These are phyloP conservation scores for Arachnomyces sp. DNA, from an alignment of 2,329 filamentous ascomycete species.

Conservation along the genomic window DNA sequence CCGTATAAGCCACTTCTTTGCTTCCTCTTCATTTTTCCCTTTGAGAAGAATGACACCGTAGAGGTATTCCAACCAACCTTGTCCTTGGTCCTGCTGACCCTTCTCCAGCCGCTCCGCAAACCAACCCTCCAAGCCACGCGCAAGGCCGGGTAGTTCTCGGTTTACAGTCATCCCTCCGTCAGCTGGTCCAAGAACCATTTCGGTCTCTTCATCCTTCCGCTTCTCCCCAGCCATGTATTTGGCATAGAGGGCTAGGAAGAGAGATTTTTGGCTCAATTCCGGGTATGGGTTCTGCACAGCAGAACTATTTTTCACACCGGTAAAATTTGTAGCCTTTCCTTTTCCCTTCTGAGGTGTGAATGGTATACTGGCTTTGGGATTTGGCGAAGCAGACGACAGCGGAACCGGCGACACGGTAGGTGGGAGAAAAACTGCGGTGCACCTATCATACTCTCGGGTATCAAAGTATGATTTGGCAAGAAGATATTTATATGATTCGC, in stretches of 20 bases:
- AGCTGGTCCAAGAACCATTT: conserved; percentile 92
- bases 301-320: conserved; percentile 28
- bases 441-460: conserved; percentile 89
- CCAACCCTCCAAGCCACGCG: conserved; percentile 71
- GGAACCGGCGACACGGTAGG: conserved; percentile 65
- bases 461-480: conserved; percentile 93
- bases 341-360: conserved; percentile 51
- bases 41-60: conserved; percentile 88
- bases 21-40: conserved; percentile 79
- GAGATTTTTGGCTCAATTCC: conserved; percentile 73
- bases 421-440: conserved; percentile 81
- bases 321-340: conserved; percentile 44
- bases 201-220: conserved; percentile 88
- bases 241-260: conserved; percentile 88
- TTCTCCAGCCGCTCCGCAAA: conserved; percentile 61
- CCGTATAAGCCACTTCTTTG: conserved; percentile 76
- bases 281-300: conserved; percentile 35
- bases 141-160: conserved; percentile 71
- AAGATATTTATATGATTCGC: conserved; percentile 75
- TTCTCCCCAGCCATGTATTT: conserved; percentile 93
- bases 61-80: conserved; percentile 80
- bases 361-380: conserved; percentile 30
- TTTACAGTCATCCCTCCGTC: conserved; percentile 80
- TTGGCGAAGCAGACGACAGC: conserved; percentile 34
- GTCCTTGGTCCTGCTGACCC: conserved; percentile 55